phyloP scores from a whole-genome alignment of 2,329 filamentous ascomycete genomes.

The Penicillium freii region DNA sequence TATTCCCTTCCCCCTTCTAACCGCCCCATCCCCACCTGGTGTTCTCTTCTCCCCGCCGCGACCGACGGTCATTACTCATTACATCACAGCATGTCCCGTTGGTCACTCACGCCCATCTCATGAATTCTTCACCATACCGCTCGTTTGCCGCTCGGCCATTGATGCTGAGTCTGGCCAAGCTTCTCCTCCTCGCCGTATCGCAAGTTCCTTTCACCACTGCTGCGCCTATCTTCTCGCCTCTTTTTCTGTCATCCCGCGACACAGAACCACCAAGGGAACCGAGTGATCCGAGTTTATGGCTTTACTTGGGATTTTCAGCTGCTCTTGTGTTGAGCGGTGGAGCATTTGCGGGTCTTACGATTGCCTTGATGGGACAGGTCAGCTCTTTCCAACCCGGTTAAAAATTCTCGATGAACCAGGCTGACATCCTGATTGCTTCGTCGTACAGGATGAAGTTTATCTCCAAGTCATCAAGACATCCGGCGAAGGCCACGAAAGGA shows the following conservation, averaged over 20 bases:
- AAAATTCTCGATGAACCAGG: constrained; percentile 27
- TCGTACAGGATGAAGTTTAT: constrained; percentile 76
- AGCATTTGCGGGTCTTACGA: constrained; percentile 88
- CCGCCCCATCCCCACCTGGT: background rate
- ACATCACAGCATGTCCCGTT: constrained; percentile 5
- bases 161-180: constrained; percentile 43
- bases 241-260: constrained; percentile 16
- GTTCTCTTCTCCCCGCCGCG: background rate
- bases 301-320: constrained; percentile 76
- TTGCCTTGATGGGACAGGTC: constrained; percentile 60
- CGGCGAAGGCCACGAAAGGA: constrained; percentile 77
- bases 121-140: constrained; percentile 31
- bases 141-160: constrained; percentile 40
- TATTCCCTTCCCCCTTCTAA: background rate
- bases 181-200: constrained; percentile 38
- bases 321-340: constrained; percentile 82
- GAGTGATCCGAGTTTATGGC: constrained; percentile 68
- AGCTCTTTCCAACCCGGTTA: background rate
- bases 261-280: constrained; percentile 51
- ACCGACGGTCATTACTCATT: background rate
- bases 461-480: constrained; percentile 90
- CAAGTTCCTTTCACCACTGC: constrained; percentile 42
- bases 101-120: constrained; percentile 8
- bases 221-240: constrained; percentile 33
- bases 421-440: constrained; percentile 39